phyloP scores from a whole-genome alignment of 1,284 basidiomycete genomes.

The Austropuccinia psidii region DNA sequence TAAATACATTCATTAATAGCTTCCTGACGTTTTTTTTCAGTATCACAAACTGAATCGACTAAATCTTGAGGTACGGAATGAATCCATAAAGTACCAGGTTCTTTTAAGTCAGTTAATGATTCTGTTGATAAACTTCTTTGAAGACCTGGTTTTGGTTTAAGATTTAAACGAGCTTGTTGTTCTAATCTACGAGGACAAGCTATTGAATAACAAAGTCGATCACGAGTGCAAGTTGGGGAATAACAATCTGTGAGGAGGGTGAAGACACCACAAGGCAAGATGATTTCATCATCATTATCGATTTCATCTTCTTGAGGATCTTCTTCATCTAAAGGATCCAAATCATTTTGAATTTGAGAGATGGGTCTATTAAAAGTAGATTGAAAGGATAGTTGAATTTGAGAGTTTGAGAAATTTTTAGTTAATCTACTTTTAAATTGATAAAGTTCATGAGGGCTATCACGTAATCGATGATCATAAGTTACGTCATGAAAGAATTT shows the following conservation, averaged over 20 bases:
- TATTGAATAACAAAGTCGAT: slow-evolving; percentile 90
- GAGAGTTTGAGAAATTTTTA: slow-evolving; percentile 55
- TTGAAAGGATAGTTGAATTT: slow-evolving; percentile 33
- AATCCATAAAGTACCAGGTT: slow-evolving; percentile 91
- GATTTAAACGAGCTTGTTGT: slow-evolving; percentile 72
- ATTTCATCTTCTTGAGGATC: slow-evolving; percentile 52
- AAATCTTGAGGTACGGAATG: slow-evolving; percentile 93
- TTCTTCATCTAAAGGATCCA: slow-evolving; percentile 48
- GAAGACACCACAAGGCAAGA: slow-evolving; percentile 88
- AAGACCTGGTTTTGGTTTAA: slow-evolving; percentile 64
- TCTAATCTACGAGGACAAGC: slow-evolving; percentile 89
- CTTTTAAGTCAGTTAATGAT: slow-evolving; percentile 73
- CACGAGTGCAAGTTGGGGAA: slow-evolving; percentile 90
- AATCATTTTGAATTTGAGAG: slow-evolving; percentile 41
- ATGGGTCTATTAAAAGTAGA: slow-evolving; percentile 43
- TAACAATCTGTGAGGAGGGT: slow-evolving; percentile 96
- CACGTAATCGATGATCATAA: slow-evolving; percentile 90
- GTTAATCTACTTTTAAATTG: slow-evolving; percentile 63
- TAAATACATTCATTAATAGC: slow-evolving; percentile 99
- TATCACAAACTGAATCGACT: slow-evolving; percentile 79
- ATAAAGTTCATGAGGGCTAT: slow-evolving; percentile 81
- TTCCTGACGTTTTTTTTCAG: slow-evolving; percentile 93
- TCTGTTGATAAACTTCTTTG: slow-evolving; percentile 66
- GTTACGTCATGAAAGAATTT: slow-evolving; percentile 99
- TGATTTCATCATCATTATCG: slow-evolving; percentile 56